Percentiles rank a stretch among this genome's conserved stretches.
These are phyloP conservation scores for Scleroderma bovista DNA, from an alignment of 768 basidiomycete species.

Conservation along the genomic window DNA sequence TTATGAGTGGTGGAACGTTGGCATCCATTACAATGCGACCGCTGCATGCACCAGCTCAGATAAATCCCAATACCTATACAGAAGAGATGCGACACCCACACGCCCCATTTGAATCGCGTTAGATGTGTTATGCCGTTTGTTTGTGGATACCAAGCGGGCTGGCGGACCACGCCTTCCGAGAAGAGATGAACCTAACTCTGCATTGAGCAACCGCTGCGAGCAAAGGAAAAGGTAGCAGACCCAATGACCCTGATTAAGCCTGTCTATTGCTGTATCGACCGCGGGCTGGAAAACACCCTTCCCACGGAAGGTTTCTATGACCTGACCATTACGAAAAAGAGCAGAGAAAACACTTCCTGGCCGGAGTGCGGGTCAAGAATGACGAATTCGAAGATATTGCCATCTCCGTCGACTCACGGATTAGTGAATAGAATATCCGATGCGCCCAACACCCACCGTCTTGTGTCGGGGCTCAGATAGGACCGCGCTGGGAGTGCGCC, in stretches of 20 bases:
- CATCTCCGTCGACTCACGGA: conserved; percentile 48
- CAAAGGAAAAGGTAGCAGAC: conserved; percentile 39
- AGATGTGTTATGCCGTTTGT: conserved; percentile 44
- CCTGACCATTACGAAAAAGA: conserved; percentile 88
- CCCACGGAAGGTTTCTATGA: conserved; percentile 90
- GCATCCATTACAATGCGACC: conserved; percentile 79
- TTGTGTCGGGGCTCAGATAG: conserved; percentile 54
- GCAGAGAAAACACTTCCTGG: conserved; percentile 66
- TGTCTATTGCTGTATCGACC: conserved; percentile 75
- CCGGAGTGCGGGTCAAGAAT: conserved; percentile 14
- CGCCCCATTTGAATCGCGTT: conserved; percentile 90
- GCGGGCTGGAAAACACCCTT: conserved; percentile 84
- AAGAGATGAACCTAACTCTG: conserved; percentile 78
- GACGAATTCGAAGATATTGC: not conserved
- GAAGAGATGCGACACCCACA: conserved; percentile 50
- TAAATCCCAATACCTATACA: conserved; percentile 2
- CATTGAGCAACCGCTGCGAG: conserved; percentile 1
- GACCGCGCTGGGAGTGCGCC: conserved; percentile 66
- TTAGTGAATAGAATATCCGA: conserved; percentile 95
- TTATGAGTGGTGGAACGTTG: conserved; percentile 61
- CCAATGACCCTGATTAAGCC: conserved; percentile 81
- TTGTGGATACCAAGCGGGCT: conserved; percentile 47
- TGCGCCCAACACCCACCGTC: conserved; percentile 90
- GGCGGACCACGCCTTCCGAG: conserved; percentile 85
- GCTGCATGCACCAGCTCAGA: conserved; percentile 32